Conservation (phyloP, 805 yeast species). For the Tetrapisispora taiwanensis region DNA sequence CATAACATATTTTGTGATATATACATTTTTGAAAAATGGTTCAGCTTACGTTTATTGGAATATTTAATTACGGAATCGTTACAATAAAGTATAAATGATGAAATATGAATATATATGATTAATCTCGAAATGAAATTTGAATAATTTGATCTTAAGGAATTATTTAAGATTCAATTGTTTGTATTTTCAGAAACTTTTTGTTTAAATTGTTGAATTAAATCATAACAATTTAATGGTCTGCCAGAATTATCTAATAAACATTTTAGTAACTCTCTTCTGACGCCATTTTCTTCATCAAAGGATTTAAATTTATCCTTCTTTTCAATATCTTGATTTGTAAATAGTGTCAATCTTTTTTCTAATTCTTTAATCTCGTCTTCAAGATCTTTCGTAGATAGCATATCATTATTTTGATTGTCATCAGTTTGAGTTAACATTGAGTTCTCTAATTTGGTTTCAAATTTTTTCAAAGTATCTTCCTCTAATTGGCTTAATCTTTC, state of each 20-base stretch:
- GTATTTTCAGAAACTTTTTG: conserved; percentile 14
- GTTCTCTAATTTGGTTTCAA: conserved; percentile 40
- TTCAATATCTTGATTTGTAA: conserved; percentile 27
- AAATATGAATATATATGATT: not conserved
- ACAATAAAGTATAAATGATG: not conserved
- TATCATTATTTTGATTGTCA: conserved; percentile 10
- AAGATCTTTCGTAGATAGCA: conserved; percentile 24
- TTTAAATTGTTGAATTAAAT: conserved; percentile 62
- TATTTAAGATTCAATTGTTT: too few relatives aligned
- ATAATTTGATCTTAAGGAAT: too few relatives aligned
- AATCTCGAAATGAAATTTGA: not conserved
- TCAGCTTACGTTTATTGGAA: not conserved
- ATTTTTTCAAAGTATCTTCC: conserved; percentile 39
- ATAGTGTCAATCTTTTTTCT: conserved; percentile 29
- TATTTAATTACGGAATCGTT: not conserved
- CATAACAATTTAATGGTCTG: conserved; percentile 72
- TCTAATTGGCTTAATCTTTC: conserved; percentile 47
- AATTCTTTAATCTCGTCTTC: conserved; percentile 36
- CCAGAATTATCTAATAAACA: conserved; percentile 55
- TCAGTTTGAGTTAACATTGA: conserved; percentile 31
- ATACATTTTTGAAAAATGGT: too few relatives aligned
- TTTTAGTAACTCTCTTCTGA: conserved; percentile 37
- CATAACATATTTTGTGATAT: too few relatives aligned
- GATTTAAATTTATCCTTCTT: conserved; percentile 9
- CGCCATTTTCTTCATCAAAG: conserved; percentile 29